These are phyloP conservation scores for Psilocybe cubensis DNA, from an alignment of 768 basidiomycete genomes.

Conservation along the genomic window DNA sequence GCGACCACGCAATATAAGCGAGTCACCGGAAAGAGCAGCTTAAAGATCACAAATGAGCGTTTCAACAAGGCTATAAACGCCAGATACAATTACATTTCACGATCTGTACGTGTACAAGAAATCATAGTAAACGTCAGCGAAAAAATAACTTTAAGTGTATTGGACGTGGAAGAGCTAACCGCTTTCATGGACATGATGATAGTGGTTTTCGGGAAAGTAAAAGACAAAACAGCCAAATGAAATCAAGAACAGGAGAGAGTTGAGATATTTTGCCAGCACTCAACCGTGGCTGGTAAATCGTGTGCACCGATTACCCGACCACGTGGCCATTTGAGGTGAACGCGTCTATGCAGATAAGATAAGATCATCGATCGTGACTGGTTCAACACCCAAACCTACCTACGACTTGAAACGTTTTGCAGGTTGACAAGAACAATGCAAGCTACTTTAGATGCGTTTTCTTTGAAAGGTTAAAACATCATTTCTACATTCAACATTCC, in stretches of 20 bases:
- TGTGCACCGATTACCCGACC: not conserved
- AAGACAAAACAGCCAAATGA: not conserved
- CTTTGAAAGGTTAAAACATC: conserved; percentile 46
- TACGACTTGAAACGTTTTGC: not conserved
- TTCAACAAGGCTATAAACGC: not conserved
- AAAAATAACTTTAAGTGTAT: not conserved
- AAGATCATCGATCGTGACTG: not conserved
- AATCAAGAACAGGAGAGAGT: not conserved
- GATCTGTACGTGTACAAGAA: conserved; percentile 45
- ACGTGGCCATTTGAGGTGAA: not conserved
- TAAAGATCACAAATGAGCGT: conserved; percentile 22
- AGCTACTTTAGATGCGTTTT: conserved; percentile 62
- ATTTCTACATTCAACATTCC: conserved; percentile 6
- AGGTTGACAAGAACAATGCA: conserved; percentile 54
- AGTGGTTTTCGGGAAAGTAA: conserved; percentile 1
- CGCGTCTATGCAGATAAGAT: not conserved
- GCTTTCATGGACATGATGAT: conserved; percentile 74
- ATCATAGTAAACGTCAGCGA: not conserved
- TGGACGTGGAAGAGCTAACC: conserved; percentile 42
- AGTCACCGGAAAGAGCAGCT: conserved; percentile 93
- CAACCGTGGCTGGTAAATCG: not conserved
- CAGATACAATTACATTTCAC: conserved; percentile 56
- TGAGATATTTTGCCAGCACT: conserved; percentile 1
- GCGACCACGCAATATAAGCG: conserved; percentile 79
- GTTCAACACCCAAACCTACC: not conserved